Base-by-base conservation (phyloP, 768 basidiomycete species). In the Mrakia hoshinonis region DNA sequence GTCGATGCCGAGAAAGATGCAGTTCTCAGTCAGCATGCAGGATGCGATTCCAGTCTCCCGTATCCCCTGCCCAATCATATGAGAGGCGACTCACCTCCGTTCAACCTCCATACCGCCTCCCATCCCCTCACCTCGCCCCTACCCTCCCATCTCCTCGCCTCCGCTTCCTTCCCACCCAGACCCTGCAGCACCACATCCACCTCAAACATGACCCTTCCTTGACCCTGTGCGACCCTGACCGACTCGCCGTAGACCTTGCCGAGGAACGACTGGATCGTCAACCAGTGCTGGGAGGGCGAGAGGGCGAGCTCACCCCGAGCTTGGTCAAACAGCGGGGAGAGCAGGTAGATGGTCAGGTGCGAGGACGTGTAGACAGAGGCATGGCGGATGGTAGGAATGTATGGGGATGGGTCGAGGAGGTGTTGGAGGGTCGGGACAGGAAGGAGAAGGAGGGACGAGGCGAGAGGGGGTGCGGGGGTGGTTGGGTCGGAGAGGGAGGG, bases 201-300 rank as follows among this genome's bases (percentile, higher is more conserved):
- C 67, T 88, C 83, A 83, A 93, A 85, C 69, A 91, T 82, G 51
- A 92, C 81, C 73, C 86, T 88, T 77, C 85, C 85, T 75, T 83
- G 78, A 47, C 85, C 83, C 76, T 88, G 86, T 18, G 89, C 88
- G 51, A 86, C 84, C 75, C 85, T 87, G 18, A 88, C 88, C n/a
- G 90, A 89, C 74, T 89, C 87, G 3, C 91, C 89, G 79, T 97
- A 96, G 48, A 90, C 85, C 76, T 85, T 88, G 0, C 90, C 90
- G 73, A 97, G 83, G 58, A 94, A 83, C 12, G 84, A 80, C 80
- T 94, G 91, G 3, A 93, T 83, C 24, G 83, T 82, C 66, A 85
- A 81, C 86, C 89, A 97, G 38, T 78, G 68, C 6, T 51, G 55
- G 6, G 70, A 51, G 7, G 77, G 76, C n/a, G 39, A 47, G 29